Evolutionary conservation across 805 yeast species (phyloP), one percentile per base, ranked within the genome.

Genomic region (Candida multigemmis): DNA sequence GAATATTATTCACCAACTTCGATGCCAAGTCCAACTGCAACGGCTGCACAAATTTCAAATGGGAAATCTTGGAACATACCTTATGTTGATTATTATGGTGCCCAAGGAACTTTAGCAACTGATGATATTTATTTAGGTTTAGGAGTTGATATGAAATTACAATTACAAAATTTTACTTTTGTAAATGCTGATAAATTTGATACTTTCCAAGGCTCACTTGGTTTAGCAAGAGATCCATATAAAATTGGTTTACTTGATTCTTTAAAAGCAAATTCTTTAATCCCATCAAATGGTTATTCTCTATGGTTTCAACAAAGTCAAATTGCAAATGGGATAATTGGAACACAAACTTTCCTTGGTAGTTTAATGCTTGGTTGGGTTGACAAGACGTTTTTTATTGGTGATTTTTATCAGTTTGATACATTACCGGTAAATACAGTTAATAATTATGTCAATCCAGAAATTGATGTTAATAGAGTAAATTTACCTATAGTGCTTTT

Each of bases 271-370:
- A 21, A 31, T 4, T 49, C 50, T 3, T 16, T 42, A 22, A 56
- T 54, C 15, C 23, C 32, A 15, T 42, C 56, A 3, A 41, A 46
- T 6, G 53, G 64, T 9, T 61, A 56, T 36, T 57, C 65, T 13
- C 34, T 53, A 12, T 56, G 43, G 42, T 58, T 53, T 33, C 30
- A 33, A 28, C 33, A 41, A 27, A 65, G 60, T 10, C 47, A 48
- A 27, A 35, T 79, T 8, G 44, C 76, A 6, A 54, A 77, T 2
- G 87, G 91, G 7, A 74, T 71, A 3, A n/a, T n/a, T n/a, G n/a
- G n/a, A n/a, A n/a, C n/a, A n/a, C n/a, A n/a, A n/a, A n/a, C n/a
- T n/a, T n/a, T n/a, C n/a, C n/a, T n/a, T n/a, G n/a, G n/a, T n/a
- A n/a, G n/a, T n/a, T n/a, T n/a, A n/a, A n/a, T n/a, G n/a, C n/a